These are phyloP conservation scores for Paraphoma sp. DNA, from an alignment of 2,329 filamentous ascomycete genomes.

Conservation along the genomic window DNA sequence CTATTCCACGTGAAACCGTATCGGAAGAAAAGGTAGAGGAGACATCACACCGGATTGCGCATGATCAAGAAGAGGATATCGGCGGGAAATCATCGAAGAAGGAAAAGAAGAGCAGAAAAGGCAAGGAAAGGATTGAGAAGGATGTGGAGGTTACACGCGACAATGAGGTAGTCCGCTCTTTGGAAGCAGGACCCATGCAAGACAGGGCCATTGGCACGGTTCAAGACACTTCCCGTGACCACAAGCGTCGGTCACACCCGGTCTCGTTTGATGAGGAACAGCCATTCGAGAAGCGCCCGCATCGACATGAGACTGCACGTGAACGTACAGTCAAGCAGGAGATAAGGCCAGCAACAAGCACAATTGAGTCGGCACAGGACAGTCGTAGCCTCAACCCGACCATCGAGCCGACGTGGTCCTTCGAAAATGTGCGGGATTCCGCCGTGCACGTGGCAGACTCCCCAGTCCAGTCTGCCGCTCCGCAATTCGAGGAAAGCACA, in stretches of 20 bases:
- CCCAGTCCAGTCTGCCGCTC: slow-evolving; percentile 41
- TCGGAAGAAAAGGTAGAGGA: slow-evolving; percentile 1
- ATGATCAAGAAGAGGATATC: slow-evolving; percentile 22
- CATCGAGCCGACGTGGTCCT: slow-evolving; percentile 45
- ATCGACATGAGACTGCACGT: slow-evolving; percentile 3
- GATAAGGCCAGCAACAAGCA: background rate
- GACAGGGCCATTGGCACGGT: background rate
- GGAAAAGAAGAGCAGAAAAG: slow-evolving; percentile 46
- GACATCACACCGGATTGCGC: slow-evolving; percentile 18
- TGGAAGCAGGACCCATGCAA: too few relatives aligned
- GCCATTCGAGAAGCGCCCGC: slow-evolving; percentile 40
- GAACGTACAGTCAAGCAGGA: background rate
- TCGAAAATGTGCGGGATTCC: slow-evolving; percentile 52
- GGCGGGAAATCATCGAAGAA: slow-evolving; percentile 52
- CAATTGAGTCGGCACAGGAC: slow-evolving; percentile 8
- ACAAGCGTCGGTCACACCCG: slow-evolving; percentile 45
- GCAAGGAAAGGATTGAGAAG: slow-evolving; percentile 31
- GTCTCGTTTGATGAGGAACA: slow-evolving; percentile 39
- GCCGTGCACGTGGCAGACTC: slow-evolving; percentile 55
- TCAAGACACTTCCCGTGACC: slow-evolving; percentile 13
- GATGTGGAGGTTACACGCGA: background rate
- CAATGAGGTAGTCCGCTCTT: background rate
- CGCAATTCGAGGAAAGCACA: slow-evolving; percentile 32
- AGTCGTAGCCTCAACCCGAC: slow-evolving; percentile 12
- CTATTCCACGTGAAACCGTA: slow-evolving; percentile 5